Conservation (phyloP, 2,329 filamentous ascomycete genomes). For the Trichophaea hybrida region DNA sequence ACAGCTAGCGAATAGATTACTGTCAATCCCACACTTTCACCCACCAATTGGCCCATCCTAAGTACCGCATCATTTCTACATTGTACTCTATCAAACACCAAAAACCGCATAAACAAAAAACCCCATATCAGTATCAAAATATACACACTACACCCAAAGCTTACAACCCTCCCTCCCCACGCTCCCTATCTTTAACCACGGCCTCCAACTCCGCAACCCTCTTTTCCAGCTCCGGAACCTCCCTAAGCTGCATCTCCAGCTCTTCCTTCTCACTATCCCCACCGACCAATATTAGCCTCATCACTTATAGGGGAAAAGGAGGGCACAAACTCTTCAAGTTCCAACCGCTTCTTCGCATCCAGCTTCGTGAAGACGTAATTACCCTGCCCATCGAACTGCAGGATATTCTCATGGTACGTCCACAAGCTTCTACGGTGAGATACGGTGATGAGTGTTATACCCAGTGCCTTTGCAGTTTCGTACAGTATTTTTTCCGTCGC, state of each 20-base stretch:
- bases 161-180: too few species aligned
- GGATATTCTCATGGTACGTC: constrained; percentile 88
- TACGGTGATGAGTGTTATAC: constrained; percentile 94
- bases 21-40: too few species aligned
- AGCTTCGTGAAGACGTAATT: constrained; percentile 77
- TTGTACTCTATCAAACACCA: too few species aligned
- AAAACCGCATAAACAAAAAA: too few species aligned
- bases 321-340: constrained; percentile 59
- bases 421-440: constrained; percentile 81
- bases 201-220: constrained; percentile 65
- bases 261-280: constrained; percentile 82
- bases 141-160: too few species aligned
- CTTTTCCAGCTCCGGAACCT: constrained; percentile 76
- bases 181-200: background rate
- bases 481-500: constrained; percentile 96
- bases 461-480: constrained; percentile 78
- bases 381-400: constrained; percentile 94
- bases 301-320: background rate
- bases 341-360: constrained; percentile 72
- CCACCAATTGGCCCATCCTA: too few species aligned
- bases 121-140: too few species aligned
- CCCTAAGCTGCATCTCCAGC: constrained; percentile 66
- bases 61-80: too few species aligned
- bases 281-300: constrained; percentile 29
- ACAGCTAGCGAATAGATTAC: too few species aligned